Base-by-base conservation (phyloP, 805 yeast genomes). In the Candida verbasci region DNA sequence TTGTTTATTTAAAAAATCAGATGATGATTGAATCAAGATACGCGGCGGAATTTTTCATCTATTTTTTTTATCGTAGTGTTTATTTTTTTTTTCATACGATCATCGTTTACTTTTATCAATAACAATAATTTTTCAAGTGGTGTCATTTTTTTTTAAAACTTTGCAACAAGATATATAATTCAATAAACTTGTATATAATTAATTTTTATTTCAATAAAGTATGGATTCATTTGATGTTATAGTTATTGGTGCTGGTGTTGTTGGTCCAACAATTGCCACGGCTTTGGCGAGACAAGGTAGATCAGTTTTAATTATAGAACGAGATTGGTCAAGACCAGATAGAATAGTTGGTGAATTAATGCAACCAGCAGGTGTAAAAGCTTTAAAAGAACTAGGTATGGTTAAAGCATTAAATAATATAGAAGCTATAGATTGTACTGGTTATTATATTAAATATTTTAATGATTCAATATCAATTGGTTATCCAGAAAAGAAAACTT, bases 171-270 rank as follows among this genome's bases (percentile, higher is more conserved):
- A n/a, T n/a, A n/a, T n/a, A n/a, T n/a, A n/a, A n/a, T n/a, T n/a
- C n/a, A n/a, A n/a, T n/a, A n/a, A n/a, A n/a, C 25, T 23, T 23
- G 11, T n/a, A n/a, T n/a, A n/a, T n/a, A n/a, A n/a, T n/a, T n/a
- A n/a, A n/a, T n/a, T n/a, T n/a, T n/a, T n/a, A n/a, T n/a, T n/a
- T n/a, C n/a, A n/a, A n/a, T n/a, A n/a, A 17, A 29, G 34, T 14
- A 29, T 31, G 34, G 36, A 30, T 18, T 15, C 24, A 22, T 87
- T 77, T 60, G 98, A 93, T 53, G 91, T 82, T 34, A 80, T 91
- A 28, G 83, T 93, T 17, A 79, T 93, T 26, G 98, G 98, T n/a
- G 97, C 97, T n/a, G 98, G 98, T 38, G 95, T 91, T 15, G 82
- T 87, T 17, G 98, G 99, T 1, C 96, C 98, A 2, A 81, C 91